phyloP scores from a whole-genome alignment of 2,329 filamentous ascomycete genomes.

The Lasiodiplodia sp. region DNA sequence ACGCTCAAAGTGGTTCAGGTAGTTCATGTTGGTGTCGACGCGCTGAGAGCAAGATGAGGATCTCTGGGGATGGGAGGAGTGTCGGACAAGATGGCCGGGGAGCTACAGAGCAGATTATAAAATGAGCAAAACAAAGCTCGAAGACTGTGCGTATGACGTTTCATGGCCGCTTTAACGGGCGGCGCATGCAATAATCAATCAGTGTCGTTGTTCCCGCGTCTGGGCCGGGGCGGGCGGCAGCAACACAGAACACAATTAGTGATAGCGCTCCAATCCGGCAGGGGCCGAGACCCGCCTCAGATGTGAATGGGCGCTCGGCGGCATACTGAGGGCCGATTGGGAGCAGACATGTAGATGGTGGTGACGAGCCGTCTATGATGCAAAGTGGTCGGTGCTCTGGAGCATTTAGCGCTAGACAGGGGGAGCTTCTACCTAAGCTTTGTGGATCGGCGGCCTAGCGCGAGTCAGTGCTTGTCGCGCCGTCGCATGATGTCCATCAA shows the following conservation, averaged over 20 bases:
- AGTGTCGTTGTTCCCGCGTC: background rate
- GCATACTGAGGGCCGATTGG: background rate
- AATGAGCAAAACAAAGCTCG: background rate
- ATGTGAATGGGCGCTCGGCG: background rate
- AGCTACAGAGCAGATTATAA: constrained; percentile 15
- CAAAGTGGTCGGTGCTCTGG: background rate
- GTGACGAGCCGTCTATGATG: constrained; percentile 15
- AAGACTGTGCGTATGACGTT: background rate
- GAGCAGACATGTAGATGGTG: background rate
- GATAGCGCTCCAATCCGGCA: background rate
- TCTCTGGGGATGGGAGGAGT: background rate
- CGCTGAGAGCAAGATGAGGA: background rate
- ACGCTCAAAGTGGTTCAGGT: constrained; percentile 12
- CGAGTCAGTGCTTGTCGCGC: constrained; percentile 12
- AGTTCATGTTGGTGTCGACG: background rate
- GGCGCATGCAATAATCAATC: background rate
- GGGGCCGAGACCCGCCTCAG: background rate
- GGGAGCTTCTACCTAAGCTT: constrained; percentile 13
- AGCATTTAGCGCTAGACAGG: background rate
- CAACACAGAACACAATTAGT: too few species aligned
- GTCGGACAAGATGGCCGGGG: background rate
- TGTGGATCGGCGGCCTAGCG: constrained; percentile 3
- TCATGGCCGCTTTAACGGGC: constrained; percentile 15
- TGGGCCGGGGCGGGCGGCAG: background rate
- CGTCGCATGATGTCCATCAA: constrained; percentile 4